Base-by-base conservation (phyloP, 768 basidiomycete genomes). In the Mycena rosella region DNA sequence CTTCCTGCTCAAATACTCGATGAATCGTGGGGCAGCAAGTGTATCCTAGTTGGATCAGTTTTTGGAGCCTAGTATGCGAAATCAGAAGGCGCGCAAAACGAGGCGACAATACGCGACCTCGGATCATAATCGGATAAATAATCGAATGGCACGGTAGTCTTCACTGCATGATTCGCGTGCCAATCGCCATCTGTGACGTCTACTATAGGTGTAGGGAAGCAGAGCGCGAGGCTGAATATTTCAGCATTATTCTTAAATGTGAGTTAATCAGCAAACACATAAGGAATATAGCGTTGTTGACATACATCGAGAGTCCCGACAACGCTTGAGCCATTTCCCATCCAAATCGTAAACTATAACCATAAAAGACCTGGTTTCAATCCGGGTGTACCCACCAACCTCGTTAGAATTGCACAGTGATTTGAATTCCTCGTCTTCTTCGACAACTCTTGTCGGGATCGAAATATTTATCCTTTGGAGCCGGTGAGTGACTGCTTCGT, bases 261-360 rank as follows among this genome's bases (percentile, higher is more conserved):
- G 27, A 24, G 13, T 22, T 27, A 24, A 52, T 15, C 5, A n/a
- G n/a, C 32, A 34, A 22, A 44, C 6, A 34, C 32, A 34, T n/a
- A n/a, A n/a, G n/a, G n/a, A n/a, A n/a, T n/a, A n/a, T n/a, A n/a
- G n/a, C n/a, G 6, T 34, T 34, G 20, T 18, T 15, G 15, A 51
- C 47, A 11, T 34, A 68, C 67, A 27, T 63, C 56, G 24, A 63
- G 27, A 18, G 32, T 42, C 9, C 61, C 67, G 27, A 36, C n/a
- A 5, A 64, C 24, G 29, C 32, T 55, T 11, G 62, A 69, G n/a
- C 45, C 68, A 2, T 15, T 24, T 14, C 68, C 63, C 68, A 69
- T 69, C 68, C 68, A 69, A 30, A 69, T 54, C 18, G 68, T 48
- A 11, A 53, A 60, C 67, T 63, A 11, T 2, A 24, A 47, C 22